Evolutionary conservation across 2,329 filamentous ascomycete genomes (phyloP).

Genomic region (Colletotrichum zoysiae): DNA sequence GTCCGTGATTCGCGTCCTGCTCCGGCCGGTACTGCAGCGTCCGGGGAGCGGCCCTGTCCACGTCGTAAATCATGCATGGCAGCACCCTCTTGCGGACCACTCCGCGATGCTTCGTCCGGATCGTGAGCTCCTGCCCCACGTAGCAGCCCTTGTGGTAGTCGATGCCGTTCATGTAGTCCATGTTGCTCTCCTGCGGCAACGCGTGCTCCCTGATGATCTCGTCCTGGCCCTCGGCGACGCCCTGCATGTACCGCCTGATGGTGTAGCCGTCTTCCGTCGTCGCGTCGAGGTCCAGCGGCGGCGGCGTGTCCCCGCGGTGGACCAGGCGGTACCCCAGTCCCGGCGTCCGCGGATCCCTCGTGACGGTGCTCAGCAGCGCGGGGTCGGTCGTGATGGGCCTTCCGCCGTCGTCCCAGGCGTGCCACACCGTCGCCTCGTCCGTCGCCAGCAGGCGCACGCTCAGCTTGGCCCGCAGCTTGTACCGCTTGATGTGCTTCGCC

Average conservation of each 20-base stretch:
- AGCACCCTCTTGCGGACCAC: conserved; percentile 92
- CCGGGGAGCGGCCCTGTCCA: conserved; percentile 53
- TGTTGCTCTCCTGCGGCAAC: conserved; percentile 88
- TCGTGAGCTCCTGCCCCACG: conserved; percentile 95
- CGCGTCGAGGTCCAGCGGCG: conserved; percentile 58
- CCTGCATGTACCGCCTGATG: conserved; percentile 81
- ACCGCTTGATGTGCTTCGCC: conserved; percentile 81
- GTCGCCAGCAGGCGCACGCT: conserved; percentile 73
- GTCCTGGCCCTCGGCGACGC: conserved; percentile 85
- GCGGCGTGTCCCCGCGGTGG: conserved; percentile 48
- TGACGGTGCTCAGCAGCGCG: conserved; percentile 48
- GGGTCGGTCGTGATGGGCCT: conserved; percentile 24
- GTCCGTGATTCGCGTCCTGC: conserved; percentile 42
- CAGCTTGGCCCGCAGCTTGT: conserved; percentile 88
- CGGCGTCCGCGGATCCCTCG: conserved; percentile 67
- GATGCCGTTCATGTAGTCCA: conserved; percentile 87
- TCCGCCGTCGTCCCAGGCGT: conserved; percentile 73
- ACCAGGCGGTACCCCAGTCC: conserved; percentile 67
- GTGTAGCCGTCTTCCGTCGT: conserved; percentile 74
- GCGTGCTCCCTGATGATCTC: conserved; percentile 81
- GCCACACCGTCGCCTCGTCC: conserved; percentile 78
- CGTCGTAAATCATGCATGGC: conserved; percentile 79
- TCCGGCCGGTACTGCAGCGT: conserved; percentile 62
- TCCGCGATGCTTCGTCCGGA: conserved; percentile 93
- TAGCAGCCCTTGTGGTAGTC: conserved; percentile 98